Evolutionary conservation across 495 filamentous ascomycete species (phyloP), one percentile per base, ranked within the genome.

Genomic region (Aspergillus saccharolyticus): DNA sequence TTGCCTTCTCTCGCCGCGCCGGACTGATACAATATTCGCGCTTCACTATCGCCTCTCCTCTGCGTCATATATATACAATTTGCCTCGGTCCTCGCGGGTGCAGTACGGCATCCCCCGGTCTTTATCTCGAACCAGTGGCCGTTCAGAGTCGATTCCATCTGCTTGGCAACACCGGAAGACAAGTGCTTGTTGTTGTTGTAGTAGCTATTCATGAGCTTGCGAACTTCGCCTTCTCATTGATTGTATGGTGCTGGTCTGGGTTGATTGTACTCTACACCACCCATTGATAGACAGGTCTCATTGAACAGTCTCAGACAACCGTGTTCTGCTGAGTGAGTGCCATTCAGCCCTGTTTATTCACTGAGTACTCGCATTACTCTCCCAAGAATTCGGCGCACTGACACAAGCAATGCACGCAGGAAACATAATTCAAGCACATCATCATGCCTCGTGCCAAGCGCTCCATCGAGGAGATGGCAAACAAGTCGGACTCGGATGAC

Each of bases 401-500:
- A 66, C 59, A 55, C 44, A 33, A n/a, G 18, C 45, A 20, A 28
- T 42, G 43, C 24, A 46, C 22, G 51, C 45, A 64, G 63, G 63
- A 56, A 58, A 49, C 24, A 30, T 58, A 30, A 20, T 47, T n/a
- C 25, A 44, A 7, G 17, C 50, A 10, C 19, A 33, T 49, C 56
- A 82, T 78, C 74, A 79, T 82, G 63, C 69, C 65, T 61, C 76
- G 75, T 53, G 58, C 66, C 48, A 94, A 94, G 72, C 82, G 90
- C 57, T 87, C 86, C 71, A 69, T 87, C 58, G 86, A 89, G 54
- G 82, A 81, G 59, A 82, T 93, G 62, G 89, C 85, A 20, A 91
- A 85, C 74, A 88, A 89, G 66, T 94, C 90, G 45, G 91, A 96
- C 63, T 83, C 90, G 0, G 84, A 90, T 45, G 91, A 96, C 60